Evolutionary conservation across 441 rosid genomes (phyloP).

Genomic region (Brassica balearica): DNA sequence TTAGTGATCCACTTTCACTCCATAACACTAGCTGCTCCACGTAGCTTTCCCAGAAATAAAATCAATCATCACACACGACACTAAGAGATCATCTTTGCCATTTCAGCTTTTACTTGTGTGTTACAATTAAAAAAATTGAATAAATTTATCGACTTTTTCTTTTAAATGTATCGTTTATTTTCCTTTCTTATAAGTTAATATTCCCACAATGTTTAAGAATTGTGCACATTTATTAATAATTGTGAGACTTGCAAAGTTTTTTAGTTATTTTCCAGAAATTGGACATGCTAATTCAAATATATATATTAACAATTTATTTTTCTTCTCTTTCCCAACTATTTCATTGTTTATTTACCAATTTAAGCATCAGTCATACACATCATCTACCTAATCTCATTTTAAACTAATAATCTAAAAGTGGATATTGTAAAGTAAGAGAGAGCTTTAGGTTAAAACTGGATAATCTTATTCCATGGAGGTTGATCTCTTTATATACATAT

Average conservation of each 20-base stretch:
- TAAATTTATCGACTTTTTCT: background rate
- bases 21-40: constrained; percentile 31
- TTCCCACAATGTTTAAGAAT: background rate
- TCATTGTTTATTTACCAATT: background rate
- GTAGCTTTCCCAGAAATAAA: constrained; percentile 9
- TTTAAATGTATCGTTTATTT: background rate
- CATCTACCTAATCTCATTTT: too few relatives aligned
- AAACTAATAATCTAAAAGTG: too few relatives aligned
- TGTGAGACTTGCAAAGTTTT: background rate
- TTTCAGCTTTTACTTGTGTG: background rate
- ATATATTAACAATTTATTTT: background rate
- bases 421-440: too few relatives aligned
- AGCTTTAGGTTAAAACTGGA: too few relatives aligned
- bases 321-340: too few relatives aligned
- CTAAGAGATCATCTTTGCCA: background rate
- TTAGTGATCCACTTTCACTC: constrained; percentile 45
- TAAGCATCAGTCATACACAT: too few relatives aligned
- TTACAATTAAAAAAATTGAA: background rate
- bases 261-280: background rate
- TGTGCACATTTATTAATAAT: background rate
- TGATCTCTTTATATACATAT: too few relatives aligned
- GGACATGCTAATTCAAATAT: background rate
- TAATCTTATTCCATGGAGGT: too few relatives aligned
- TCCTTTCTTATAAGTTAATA: background rate
- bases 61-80: background rate